Percentiles rank a stretch among this genome's conserved stretches.
phyloP scores from a whole-genome alignment of 2,329 filamentous ascomycete species.

The Calonectria pteridis region DNA sequence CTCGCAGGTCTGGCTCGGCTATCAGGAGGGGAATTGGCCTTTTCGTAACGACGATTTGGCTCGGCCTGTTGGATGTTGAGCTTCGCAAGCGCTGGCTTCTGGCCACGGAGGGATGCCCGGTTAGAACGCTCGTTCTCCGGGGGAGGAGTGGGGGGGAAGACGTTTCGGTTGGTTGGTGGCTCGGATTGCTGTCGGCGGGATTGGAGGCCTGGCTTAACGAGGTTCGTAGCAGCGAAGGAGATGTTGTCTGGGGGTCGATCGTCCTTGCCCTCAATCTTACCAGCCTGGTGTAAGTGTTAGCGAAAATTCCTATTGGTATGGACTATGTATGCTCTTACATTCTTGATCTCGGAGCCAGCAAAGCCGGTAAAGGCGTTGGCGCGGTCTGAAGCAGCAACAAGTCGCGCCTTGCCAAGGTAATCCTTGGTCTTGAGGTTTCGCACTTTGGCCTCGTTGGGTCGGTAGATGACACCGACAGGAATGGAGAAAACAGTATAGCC shows the following conservation, averaged over 20 bases:
- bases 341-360: conserved; percentile 83
- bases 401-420: conserved; percentile 94
- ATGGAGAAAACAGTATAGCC: conserved; percentile 99
- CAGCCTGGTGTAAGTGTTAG: conserved; percentile 55
- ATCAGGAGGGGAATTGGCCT: conserved; percentile 61
- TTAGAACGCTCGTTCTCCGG: conserved; percentile 84
- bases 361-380: conserved; percentile 87
- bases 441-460: conserved; percentile 97
- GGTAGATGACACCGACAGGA: conserved; percentile 93
- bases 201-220: conserved; percentile 87
- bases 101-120: conserved; percentile 70
- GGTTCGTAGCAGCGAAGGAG: conserved; percentile 91
- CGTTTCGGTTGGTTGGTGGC: conserved; percentile 80
- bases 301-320: conserved; percentile 1
- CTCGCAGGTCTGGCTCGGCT: conserved; percentile 53
- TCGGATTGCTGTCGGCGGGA: conserved; percentile 89
- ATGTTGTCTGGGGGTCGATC: conserved; percentile 87
- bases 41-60: conserved; percentile 67
- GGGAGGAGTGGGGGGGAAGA: conserved; percentile 98
- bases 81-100: conserved; percentile 71
- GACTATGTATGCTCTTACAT: conserved; percentile 58
- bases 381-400: conserved; percentile 89
- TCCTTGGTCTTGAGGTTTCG: conserved; percentile 98
- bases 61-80: conserved; percentile 70
- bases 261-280: conserved; percentile 72